Conservation (phyloP, 192 early-diverging fungal species). For the Coemansia sp. region DNA sequence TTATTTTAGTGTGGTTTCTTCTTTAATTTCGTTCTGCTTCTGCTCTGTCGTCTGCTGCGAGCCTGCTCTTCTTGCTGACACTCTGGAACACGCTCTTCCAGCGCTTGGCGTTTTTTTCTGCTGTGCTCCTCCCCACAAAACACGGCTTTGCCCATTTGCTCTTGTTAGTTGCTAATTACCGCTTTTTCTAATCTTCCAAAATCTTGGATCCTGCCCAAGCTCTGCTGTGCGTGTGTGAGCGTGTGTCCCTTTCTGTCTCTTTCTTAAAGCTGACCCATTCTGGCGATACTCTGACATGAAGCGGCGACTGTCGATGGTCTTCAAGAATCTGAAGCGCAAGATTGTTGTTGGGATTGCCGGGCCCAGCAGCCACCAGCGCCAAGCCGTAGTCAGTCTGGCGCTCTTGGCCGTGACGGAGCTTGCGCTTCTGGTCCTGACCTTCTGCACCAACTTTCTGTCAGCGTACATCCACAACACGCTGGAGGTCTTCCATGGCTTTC, state of each 20-base stretch:
- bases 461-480: slow-evolving; percentile 54
- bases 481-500: slow-evolving; percentile 50
- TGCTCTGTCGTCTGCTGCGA: not conserved
- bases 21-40: slow-evolving; percentile 7
- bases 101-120: not conserved
- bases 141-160: too few species aligned
- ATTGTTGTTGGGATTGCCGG: slow-evolving; percentile 48
- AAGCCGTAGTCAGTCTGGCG: slow-evolving; percentile 46
- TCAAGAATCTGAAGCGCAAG: slow-evolving; percentile 50
- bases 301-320: slow-evolving; percentile 43
- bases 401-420: slow-evolving; percentile 50
- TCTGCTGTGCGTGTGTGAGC: not conserved
- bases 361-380: slow-evolving; percentile 47
- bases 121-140: not conserved
- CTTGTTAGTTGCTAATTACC: not conserved
- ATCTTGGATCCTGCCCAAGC: not conserved
- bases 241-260: not conserved
- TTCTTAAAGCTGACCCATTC: not conserved
- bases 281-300: slow-evolving; percentile 22
- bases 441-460: slow-evolving; percentile 57
- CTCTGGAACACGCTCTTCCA: not conserved
- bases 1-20: slow-evolving; percentile 1
- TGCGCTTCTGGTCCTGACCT: slow-evolving; percentile 52
- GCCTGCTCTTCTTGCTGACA: not conserved
- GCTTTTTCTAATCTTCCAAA: slow-evolving; percentile 4